phyloP scores from a whole-genome alignment of 495 filamentous ascomycete genomes.

The Penicillium coprophilum region DNA sequence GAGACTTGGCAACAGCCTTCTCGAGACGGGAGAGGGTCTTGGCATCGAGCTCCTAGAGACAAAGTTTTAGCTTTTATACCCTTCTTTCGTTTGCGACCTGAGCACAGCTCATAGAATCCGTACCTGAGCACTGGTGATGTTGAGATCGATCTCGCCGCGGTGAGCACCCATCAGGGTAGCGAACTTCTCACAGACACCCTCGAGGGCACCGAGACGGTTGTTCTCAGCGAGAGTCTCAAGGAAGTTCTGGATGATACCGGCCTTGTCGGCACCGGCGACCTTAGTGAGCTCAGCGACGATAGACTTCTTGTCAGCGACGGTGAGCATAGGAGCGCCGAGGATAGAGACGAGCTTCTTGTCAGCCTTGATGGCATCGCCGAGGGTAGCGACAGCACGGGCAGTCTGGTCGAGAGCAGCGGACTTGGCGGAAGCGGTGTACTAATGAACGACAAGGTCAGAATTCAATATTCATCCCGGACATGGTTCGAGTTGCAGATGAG shows the following conservation, averaged over 20 bases:
- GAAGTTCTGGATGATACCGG: conserved; percentile 90
- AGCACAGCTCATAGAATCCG: conserved; percentile 16
- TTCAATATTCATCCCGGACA: background rate
- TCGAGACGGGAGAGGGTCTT: conserved; percentile 84
- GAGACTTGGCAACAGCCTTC: conserved; percentile 82
- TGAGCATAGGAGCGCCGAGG: conserved; percentile 78
- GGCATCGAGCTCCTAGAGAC: conserved; percentile 75
- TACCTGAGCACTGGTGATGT: conserved; percentile 87
- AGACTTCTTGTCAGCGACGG: conserved; percentile 70
- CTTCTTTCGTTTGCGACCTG: background rate
- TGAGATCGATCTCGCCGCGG: conserved; percentile 88
- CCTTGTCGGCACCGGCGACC: conserved; percentile 67
- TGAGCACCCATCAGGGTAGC: conserved; percentile 79
- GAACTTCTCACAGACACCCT: conserved; percentile 86
- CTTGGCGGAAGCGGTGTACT: conserved; percentile 97
- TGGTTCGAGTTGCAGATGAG: conserved; percentile 1
- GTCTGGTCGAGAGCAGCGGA: conserved; percentile 76
- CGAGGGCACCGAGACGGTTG: conserved; percentile 84
- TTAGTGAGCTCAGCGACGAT: conserved; percentile 84
- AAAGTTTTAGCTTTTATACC: conserved; percentile 14
- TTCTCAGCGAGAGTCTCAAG: conserved; percentile 86
- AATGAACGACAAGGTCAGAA: conserved; percentile 17
- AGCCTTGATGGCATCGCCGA: conserved; percentile 70
- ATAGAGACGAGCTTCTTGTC: conserved; percentile 76
- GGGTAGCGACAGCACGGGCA: conserved; percentile 68